Conservation (phyloP, 2,329 filamentous ascomycete genomes). For the Coniosporium tulheliwenetii region DNA sequence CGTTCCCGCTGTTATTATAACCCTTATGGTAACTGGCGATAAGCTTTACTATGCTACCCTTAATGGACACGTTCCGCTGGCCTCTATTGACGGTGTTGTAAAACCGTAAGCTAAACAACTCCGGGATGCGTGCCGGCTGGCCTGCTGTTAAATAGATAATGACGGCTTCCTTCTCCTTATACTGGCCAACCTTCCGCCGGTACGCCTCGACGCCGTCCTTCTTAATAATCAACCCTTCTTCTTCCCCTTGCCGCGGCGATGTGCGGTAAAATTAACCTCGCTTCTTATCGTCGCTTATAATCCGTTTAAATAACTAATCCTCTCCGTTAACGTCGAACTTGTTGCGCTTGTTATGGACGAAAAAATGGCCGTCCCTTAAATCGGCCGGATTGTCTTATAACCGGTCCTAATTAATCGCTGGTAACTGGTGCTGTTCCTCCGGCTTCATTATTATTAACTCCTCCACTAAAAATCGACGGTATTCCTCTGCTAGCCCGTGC, state of each 20-base stretch:
- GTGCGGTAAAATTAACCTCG: background rate
- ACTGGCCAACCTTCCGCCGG: constrained; percentile 4
- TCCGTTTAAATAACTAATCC: background rate
- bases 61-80: constrained; percentile 5
- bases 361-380: too few species aligned
- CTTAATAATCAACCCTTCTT: background rate
- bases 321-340: too few species aligned
- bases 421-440: too few species aligned
- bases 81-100: constrained; percentile 5
- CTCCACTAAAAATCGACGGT: background rate
- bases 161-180: too few species aligned
- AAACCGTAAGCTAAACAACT: constrained; percentile 6
- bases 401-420: too few species aligned
- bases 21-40: too few species aligned
- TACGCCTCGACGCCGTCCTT: constrained; percentile 1
- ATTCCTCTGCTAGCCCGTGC: background rate
- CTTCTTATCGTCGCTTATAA: background rate
- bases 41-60: constrained; percentile 5
- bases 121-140: too few species aligned
- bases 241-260: background rate
- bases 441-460: too few species aligned
- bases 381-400: too few species aligned
- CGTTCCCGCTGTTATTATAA: too few species aligned
- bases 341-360: too few species aligned
- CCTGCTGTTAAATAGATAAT: constrained; percentile 7